Evolutionary conservation across 768 basidiomycete species (phyloP), one percentile per base, ranked within the genome.

Genomic region (Macrolepiota albuminosa): DNA sequence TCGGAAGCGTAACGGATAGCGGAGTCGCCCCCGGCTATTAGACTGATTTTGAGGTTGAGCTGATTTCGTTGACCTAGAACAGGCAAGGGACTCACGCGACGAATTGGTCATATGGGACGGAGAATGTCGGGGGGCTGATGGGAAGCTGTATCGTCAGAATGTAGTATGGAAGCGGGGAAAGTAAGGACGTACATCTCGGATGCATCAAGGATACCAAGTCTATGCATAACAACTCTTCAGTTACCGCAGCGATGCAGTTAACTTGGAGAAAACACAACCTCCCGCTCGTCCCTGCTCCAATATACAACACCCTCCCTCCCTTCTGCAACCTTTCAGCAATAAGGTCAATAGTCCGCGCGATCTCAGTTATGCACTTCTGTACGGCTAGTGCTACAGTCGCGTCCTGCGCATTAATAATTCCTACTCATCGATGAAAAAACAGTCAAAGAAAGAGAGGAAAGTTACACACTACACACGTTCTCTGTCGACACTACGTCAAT

Each of bases 271-370:
- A 24, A 45, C 16, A 26, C 6, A 24, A 72, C 73, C 73, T 68
- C 42, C 74, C 74, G 29, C 73, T 74, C 9, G 69, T 71, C n/a
- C 74, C 74, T 5, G 74, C 73, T 37, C 74, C 74, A 61, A 75
- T 69, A 58, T 73, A 74, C 29, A 75, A 45, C 24, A 75, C 61
- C 36, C 74, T 66, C 29, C 74, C 74, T 31, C 69, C 67, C 14
- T 66, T 53, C 49, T 58, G 60, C 37, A 73, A 64, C 18, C 72
- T 63, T 24, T 67, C 67, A 6, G 66, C 67, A 48, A 73, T 72
- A 4, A 63, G 57, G 60, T 74, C 73, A 31, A 75, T 71, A 11
- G 66, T 63, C 6, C 63, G 53, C 29, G 74, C 67, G 21, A 75
- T 71, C 36, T 62, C 65, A 1, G 67, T 68, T 2, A 72, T 61